Conservation (phyloP, 2,329 filamentous ascomycete genomes). For the Aspergillus amoenus region DNA sequence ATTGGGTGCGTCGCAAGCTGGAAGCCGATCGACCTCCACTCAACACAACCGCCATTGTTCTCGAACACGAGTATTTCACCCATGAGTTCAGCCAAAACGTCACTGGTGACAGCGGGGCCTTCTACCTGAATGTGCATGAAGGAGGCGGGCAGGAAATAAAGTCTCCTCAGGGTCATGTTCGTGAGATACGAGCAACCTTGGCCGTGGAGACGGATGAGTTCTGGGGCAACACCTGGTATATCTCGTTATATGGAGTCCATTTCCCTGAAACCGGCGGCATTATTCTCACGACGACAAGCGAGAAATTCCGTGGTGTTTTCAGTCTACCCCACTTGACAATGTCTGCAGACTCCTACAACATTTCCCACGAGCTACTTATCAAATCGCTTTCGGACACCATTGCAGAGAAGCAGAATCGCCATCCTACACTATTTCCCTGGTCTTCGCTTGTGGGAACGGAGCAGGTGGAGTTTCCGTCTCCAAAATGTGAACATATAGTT, state of each 20-base stretch:
- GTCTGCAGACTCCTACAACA: constrained; percentile 54
- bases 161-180: constrained; percentile 55
- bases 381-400: constrained; percentile 69
- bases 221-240: constrained; percentile 73
- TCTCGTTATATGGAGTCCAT: constrained; percentile 80
- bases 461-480: constrained; percentile 52
- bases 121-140: constrained; percentile 68
- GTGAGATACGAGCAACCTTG: constrained; percentile 68
- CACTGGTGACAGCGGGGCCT: constrained; percentile 68
- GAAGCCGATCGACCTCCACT: constrained; percentile 50
- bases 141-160: constrained; percentile 38
- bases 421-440: constrained; percentile 68
- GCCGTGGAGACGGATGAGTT: constrained; percentile 70
- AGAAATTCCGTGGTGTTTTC: constrained; percentile 92
- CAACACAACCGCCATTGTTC: constrained; percentile 66
- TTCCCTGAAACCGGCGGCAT: constrained; percentile 78
- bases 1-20: constrained; percentile 66
- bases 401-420: constrained; percentile 58
- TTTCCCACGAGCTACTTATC: constrained; percentile 66
- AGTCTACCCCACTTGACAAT: constrained; percentile 80
- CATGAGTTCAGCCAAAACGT: constrained; percentile 75
- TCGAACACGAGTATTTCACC: constrained; percentile 65
- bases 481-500: constrained; percentile 85
- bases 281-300: constrained; percentile 83
- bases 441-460: constrained; percentile 62